Base-by-base conservation (phyloP, 371 early-diverging fungal species). In the Rhizopus sp. region DNA sequence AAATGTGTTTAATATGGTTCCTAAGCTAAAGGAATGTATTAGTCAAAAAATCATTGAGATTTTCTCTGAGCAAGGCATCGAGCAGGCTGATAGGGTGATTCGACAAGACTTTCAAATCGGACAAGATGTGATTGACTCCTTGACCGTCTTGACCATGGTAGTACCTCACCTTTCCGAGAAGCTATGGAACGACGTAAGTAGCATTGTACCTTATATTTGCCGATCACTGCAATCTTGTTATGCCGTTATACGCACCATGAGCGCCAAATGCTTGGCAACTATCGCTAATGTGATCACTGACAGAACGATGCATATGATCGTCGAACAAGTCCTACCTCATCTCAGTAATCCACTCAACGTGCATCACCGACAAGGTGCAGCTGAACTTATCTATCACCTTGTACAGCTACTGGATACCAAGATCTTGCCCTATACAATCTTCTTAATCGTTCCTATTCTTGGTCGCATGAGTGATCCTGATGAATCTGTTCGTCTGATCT, bases 401-500 rank as follows among this genome's bases (percentile, higher is more conserved):
- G 85, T 91, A 4, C 88, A 88, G 57, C 69, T 80, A 4, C 74
- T 92, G 54, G 90, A 87, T 49, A 77, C 82, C 30, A 83, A 82
- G 63, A 87, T 96, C 38, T 74, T 97, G 34, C 96, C 98, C 1
- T 98, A 96, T 63, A 90, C 97, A 17, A 89, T 96, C 12, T 96
- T 98, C 66, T 73, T 98, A 59, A 90, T 98, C 60, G 93, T 96
- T 3, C 99, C 99, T 3, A 86, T 97, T n/a, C 84, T 98, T 33
- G 94, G 95, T 32, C 88, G 97, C n/a, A 97, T 98, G 96, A 94
- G 95, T 57, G 99, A 98, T 75, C 77, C 85, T 0, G 89, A 97
- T 59, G 94, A 94, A 60, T 76, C 84, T 16, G 92, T 94, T 6
- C 90, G 99, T 31, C 77, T 96, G 40, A 80, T 95, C 3, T 85